Conservation (phyloP, 148 eudicot genomes). For the Diospyros kaki region DNA sequence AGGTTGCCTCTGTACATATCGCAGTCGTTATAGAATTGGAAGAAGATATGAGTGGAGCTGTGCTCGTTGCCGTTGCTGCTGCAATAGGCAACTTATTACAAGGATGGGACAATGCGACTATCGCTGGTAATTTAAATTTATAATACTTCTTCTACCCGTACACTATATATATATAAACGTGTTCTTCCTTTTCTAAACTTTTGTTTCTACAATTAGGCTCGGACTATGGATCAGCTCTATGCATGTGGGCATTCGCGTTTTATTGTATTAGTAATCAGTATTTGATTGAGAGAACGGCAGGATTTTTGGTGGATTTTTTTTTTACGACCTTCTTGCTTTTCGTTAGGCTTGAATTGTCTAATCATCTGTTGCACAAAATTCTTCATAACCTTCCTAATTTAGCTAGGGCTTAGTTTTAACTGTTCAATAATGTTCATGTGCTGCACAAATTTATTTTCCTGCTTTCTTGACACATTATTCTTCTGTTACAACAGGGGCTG, state of each 20-base stretch:
- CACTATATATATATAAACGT: not conserved
- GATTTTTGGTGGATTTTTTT: not conserved
- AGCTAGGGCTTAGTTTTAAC: not conserved
- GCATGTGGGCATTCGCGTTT: not conserved
- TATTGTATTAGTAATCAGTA: not conserved
- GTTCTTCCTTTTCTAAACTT: not conserved
- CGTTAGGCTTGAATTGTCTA: no score
- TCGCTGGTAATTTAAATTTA: constrained; percentile 39
- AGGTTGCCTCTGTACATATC: not conserved
- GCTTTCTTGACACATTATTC: not conserved
- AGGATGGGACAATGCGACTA: constrained; percentile 75
- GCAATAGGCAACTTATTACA: constrained; percentile 53
- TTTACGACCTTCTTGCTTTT: not conserved
- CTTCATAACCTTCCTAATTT: no score
- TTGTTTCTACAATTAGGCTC: not conserved
- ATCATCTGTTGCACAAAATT: no score
- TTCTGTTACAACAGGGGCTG: constrained; percentile 17
- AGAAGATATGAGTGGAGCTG: constrained; percentile 57
- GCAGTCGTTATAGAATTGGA: not conserved
- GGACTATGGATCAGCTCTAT: not conserved
- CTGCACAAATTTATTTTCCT: not conserved
- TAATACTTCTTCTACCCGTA: not conserved
- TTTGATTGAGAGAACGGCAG: not conserved
- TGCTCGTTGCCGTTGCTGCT: constrained; percentile 58
- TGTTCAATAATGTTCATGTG: not conserved